A percentile compares a stretch with the other conserved stretches of the same genome.
These are phyloP conservation scores for Chalciporus piperatus DNA, from an alignment of 768 basidiomycete species.

Conservation along the genomic window DNA sequence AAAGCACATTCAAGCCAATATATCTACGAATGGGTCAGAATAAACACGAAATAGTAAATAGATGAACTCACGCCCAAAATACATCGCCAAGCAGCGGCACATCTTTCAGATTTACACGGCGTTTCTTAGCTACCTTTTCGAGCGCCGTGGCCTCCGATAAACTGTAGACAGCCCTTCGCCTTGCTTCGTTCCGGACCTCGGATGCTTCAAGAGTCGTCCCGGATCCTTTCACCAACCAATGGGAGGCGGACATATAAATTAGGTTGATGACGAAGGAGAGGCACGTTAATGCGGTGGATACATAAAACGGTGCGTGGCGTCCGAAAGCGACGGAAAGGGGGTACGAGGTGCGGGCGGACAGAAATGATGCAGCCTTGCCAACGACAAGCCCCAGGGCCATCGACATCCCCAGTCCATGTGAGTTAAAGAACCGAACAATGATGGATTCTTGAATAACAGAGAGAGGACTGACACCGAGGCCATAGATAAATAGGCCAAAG, in stretches of 20 bases:
- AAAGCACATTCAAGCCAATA: constrained; percentile 71
- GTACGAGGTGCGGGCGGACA: constrained; percentile 72
- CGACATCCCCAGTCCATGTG: constrained; percentile 70
- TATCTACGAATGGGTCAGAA: constrained; percentile 43
- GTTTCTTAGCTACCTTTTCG: constrained; percentile 64
- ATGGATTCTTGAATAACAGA: constrained; percentile 85
- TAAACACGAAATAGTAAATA: not conserved
- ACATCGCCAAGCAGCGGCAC: constrained; percentile 69
- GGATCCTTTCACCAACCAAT: constrained; percentile 59
- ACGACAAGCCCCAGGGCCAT: constrained; percentile 82
- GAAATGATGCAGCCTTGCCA: constrained; percentile 75
- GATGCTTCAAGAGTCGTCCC: constrained; percentile 64
- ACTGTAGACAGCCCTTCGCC: constrained; percentile 40
- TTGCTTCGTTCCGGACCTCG: constrained; percentile 57
- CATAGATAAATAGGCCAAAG: constrained; percentile 75
- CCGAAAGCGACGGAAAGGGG: constrained; percentile 70
- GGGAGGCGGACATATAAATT: constrained; percentile 60
- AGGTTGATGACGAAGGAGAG: constrained; percentile 70
- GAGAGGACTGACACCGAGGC: constrained; percentile 74
- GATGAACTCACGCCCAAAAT: constrained; percentile 65
- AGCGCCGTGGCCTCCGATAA: constrained; percentile 60
- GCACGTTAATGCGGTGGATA: constrained; percentile 58
- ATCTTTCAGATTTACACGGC: constrained; percentile 55
- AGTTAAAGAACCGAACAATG: constrained; percentile 77
- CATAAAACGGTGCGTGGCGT: constrained; percentile 71